Evolutionary conservation across 2,329 filamentous ascomycete species (phyloP), one percentile per base, ranked within the genome.

Genomic region (Dactylellina drechsleri): DNA sequence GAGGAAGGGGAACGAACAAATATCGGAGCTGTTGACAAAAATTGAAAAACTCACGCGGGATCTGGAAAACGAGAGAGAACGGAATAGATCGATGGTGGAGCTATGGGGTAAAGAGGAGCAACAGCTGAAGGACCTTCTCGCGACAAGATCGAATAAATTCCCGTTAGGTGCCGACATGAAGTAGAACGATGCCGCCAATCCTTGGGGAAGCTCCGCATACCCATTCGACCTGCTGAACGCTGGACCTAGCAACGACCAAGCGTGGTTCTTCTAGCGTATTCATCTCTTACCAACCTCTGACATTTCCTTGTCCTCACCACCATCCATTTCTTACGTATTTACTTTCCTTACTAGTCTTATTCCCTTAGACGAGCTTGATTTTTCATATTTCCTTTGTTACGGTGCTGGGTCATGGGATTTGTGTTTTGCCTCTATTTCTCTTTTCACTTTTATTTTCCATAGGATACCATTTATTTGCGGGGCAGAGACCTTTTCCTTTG

Each of bases 381-480:
- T 36, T 53, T 36, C 10, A 53, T 8, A 45, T 74, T 67, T 59
- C 70, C 50, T 74, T 74, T 74, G 70, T 74, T 59, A 67, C 20
- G 70, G 70, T 74, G 70, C 70, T 74, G 70, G 70, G 66, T 74
- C 61, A 62, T 74, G 56, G 70, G 28, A 47, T 50, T 49, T 62
- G 49, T 62, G 4, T 47, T 47, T 47, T n/a, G n/a, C 18, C 6
- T 7, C 16, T 47, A 13, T 47, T 18, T 47, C 43, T 8, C n/a
- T 47, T n/a, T 28, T 43, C 59, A 23, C 23, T 60, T 49, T 61
- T 61, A 45, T 40, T 40, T 16, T 36, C 16, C 43, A 56, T 49
- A 47, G 60, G 70, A 74, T 74, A 74, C 70, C 70, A 74, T 50
- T 54, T 66, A 45, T 50, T 74, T 74, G 45, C 62, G 41, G 49